These are phyloP conservation scores for Ophiosphaerella korrae DNA, from an alignment of 2,329 filamentous ascomycete species.

Conservation along the genomic window DNA sequence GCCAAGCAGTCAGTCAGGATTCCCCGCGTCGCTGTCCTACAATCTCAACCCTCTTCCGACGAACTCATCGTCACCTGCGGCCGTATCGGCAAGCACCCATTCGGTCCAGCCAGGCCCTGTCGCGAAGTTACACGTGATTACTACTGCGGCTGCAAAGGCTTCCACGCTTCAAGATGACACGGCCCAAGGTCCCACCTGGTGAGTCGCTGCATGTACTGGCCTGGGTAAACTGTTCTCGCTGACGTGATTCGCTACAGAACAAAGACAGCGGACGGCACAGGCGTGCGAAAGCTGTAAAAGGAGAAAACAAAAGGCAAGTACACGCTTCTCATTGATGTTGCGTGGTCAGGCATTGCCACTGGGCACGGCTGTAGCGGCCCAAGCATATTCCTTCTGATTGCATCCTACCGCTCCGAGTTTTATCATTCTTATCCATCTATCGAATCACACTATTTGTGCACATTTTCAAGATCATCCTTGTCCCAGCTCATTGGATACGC, in stretches of 20 bases:
- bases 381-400: too few relatives aligned
- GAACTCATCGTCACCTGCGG: constrained; percentile 25
- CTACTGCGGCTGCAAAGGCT: constrained; percentile 13
- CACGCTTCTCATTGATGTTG: neutral
- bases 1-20: neutral
- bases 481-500: too few relatives aligned
- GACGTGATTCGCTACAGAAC: constrained; percentile 62
- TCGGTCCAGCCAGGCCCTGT: constrained; percentile 8
- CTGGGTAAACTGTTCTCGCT: constrained; percentile 10
- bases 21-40: constrained; percentile 4
- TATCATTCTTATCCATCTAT: too few relatives aligned
- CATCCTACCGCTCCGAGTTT: too few relatives aligned
- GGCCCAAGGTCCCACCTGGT: constrained; percentile 43
- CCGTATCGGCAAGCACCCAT: constrained; percentile 27
- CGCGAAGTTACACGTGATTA: constrained; percentile 29
- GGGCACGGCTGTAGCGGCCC: too few relatives aligned
- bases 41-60: constrained; percentile 37
- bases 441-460: too few relatives aligned
- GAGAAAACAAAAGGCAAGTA: constrained; percentile 69
- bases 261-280: constrained; percentile 66
- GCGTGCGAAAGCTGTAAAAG: constrained; percentile 70
- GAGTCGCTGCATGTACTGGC: constrained; percentile 14
- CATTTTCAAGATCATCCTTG: too few relatives aligned
- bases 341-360: too few relatives aligned
- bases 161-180: constrained; percentile 31